Base-by-base conservation (phyloP, 306 rosid species). In the Lablab purpureus region DNA sequence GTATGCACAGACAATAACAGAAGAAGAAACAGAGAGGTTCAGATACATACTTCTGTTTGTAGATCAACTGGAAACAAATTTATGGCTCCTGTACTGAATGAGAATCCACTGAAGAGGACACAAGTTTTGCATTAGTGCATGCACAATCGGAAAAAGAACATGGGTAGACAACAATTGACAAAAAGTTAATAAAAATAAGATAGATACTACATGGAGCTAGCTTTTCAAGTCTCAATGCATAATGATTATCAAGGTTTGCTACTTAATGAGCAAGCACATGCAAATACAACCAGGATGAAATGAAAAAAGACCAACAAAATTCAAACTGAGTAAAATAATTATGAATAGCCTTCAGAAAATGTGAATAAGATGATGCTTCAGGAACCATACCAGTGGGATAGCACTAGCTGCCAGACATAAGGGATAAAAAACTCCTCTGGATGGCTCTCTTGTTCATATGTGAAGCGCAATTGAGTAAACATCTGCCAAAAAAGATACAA, bases 391-490 rank as follows among this genome's bases (percentile, higher is more conserved):
- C 99, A 89, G 58, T 86, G 91, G 34, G 98, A 91, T 79, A 96
- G 87, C 67, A 90, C 92, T 76, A 96, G 91, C 90, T 93, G 97
- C 99, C 99, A 96, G 74, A 93, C 87, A 55, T 93, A 96, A 18
- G 99, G 99, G 66, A 91, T 96, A 73, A 96, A 96, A 83, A 96
- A 96, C 85, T 96, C 99, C 85, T 96, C 98, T 0, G 99, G 99
- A 83, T 88, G 96, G 83, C 94, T 91, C 87, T 96, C 97, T 93
- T 96, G 99, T 85, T 96, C 99, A 64, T 96, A 96, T 71, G 97
- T 96, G 87, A 93, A 96, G 72, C 98, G 97, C 86, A 96, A 82
- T 84, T 91, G 97, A 47, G 97, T 96, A 73, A 90, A 96, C 99
- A 96, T 93, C 99, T 96, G 88, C 55, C 28, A 80, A 74, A 83